Percentiles rank a stretch among this genome's conserved stretches.
Conservation (phyloP, 345 rosid genomes). For the Eucalyptus cloeziana region DNA sequence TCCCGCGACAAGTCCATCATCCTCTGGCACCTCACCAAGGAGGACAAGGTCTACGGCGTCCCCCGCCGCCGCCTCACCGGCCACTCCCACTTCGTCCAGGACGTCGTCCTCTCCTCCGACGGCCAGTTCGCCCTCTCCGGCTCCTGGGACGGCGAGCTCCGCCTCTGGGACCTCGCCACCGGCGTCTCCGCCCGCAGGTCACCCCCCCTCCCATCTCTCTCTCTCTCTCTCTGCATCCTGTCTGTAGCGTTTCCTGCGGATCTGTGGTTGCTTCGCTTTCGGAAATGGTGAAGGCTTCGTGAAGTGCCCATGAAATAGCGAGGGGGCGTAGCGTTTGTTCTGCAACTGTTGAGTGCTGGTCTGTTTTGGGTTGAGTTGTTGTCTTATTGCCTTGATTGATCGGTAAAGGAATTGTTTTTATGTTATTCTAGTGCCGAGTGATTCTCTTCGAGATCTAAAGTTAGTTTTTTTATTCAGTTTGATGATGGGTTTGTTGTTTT, state of each 20-base stretch:
- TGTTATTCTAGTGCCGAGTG: neutral
- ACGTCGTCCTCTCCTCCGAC: slow-evolving; percentile 91
- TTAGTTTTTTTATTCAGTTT: neutral
- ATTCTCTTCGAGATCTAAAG: neutral
- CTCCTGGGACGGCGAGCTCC: slow-evolving; percentile 97
- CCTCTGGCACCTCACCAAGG: slow-evolving; percentile 78
- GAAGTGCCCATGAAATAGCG: neutral
- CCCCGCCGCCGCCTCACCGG: slow-evolving; percentile 89
- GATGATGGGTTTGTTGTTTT: neutral
- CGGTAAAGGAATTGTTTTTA: neutral
- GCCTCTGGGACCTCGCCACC: slow-evolving; percentile 87
- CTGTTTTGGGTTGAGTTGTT: neutral
- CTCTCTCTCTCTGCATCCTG: neutral
- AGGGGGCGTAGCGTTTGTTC: neutral
- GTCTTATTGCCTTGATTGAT: neutral
- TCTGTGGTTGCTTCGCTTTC: neutral
- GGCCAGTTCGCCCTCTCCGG: slow-evolving; percentile 97
- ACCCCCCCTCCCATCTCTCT: fast-evolving
- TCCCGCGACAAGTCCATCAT: slow-evolving; percentile 96
- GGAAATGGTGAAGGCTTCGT: neutral
- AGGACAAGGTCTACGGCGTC: slow-evolving; percentile 68
- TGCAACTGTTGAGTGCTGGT: neutral
- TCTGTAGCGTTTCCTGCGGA: neutral
- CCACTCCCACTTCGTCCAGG: slow-evolving; percentile 87
- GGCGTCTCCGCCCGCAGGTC: slow-evolving; percentile 72